Evolutionary conservation across 208 protist genomes (phyloP), one percentile per base, ranked within the genome.

Genomic region (Leishmania major): DNA sequence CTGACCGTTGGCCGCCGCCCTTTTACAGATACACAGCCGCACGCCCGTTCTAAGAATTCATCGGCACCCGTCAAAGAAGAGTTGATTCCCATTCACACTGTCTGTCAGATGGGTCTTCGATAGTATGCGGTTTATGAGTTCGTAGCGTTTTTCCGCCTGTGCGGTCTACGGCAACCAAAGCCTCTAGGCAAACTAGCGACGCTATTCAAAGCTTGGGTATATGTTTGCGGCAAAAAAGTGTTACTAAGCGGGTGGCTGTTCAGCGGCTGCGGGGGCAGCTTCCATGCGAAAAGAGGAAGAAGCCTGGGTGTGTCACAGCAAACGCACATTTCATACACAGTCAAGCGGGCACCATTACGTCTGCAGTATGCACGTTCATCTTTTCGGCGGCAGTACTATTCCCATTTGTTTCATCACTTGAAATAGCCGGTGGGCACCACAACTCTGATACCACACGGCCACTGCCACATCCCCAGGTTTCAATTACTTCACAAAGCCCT

Each of bases 381-480:
- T 60, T 60, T n/a, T 60, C 57, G 5, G 57, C 25, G 4, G 25
- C 22, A 11, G 6, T 25, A 0, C 17, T 60, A 11, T 11, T 10
- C 0, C 0, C 4, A 60, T 60, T 60, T 5, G 4, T n/a, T 60
- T 60, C 57, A n/a, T 60, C 15, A 0, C 25, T 11, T 11, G 22
- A n/a, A 5, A n/a, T 1, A 3, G 0, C 19, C 17, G 25, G 17
- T 31, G 22, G 0, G 10, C 6, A 60, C 17, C 0, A 0, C 17
- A 60, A 60, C 5, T 60, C 25, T 60, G 17, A 3, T 11, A 4
- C 22, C 2, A 1, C 25, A 60, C 1, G 0, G 25, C 57, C 5
- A 25, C 6, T n/a, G 22, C 25, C 7, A n/a, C 57, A 7, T 60
- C 57, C 25, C 4, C 0, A 2, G 0, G 4, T n/a, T n/a, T 0